These are phyloP conservation scores for Collybia sp. DNA, from an alignment of 768 basidiomycete species.

Conservation along the genomic window DNA sequence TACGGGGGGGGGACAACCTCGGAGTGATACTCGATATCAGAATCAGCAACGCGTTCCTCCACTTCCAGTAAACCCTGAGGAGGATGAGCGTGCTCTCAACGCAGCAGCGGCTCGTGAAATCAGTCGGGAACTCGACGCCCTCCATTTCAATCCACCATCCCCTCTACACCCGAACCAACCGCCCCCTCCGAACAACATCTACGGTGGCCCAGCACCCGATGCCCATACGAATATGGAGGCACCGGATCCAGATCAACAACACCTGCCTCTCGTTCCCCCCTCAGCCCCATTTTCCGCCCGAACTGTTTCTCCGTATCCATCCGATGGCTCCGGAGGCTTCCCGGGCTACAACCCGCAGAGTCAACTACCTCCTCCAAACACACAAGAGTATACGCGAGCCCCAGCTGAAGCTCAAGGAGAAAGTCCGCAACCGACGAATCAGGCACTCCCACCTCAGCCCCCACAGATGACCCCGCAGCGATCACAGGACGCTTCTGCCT, in stretches of 20 bases:
- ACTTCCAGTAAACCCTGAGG: slow-evolving; percentile 30
- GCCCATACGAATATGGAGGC: neutral
- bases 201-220: slow-evolving; percentile 10
- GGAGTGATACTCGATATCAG: slow-evolving; percentile 9
- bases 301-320: neutral
- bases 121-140: slow-evolving; percentile 56
- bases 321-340: neutral
- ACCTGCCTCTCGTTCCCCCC: neutral
- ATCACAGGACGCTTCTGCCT: neutral
- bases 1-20: neutral
- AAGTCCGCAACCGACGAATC: neutral
- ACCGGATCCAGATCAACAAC: slow-evolving; percentile 9
- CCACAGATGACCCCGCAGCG: slow-evolving; percentile 5
- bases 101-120: slow-evolving; percentile 69
- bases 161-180: slow-evolving; percentile 29
- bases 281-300: neutral
- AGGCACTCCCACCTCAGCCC: slow-evolving; percentile 1
- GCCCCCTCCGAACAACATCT: slow-evolving; percentile 21
- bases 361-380: neutral
- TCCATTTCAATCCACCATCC: slow-evolving; percentile 29
- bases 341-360: neutral
- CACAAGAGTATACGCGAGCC: neutral
- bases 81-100: slow-evolving; percentile 52
- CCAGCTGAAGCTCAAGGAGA: neutral
- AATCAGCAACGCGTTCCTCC: slow-evolving; percentile 29